Evolutionary conservation across 2,329 filamentous ascomycete genomes (phyloP).

Genomic region (Talaromyces sp.): DNA sequence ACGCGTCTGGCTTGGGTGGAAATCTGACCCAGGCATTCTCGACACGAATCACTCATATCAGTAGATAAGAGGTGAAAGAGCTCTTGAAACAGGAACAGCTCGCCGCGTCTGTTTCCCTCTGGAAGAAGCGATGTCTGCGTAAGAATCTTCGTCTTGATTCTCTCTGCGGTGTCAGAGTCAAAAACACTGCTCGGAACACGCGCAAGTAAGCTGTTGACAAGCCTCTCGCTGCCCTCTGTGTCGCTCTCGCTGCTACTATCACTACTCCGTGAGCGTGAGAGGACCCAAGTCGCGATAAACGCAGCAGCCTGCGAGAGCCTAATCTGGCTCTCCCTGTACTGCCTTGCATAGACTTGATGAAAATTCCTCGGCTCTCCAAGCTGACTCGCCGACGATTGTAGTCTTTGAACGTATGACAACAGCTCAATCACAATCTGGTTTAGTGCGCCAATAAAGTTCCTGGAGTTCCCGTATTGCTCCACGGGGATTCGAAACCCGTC

Average conservation of each 20-base stretch:
- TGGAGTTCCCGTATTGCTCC: conserved; percentile 28
- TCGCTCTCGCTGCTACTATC: conserved; percentile 7
- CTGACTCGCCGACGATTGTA: conserved; percentile 25
- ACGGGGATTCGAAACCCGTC: conserved; percentile 23
- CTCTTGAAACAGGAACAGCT: conserved; percentile 29
- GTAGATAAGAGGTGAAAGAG: conserved; percentile 24
- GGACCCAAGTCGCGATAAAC: conserved; percentile 34
- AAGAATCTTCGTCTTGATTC: conserved; percentile 23
- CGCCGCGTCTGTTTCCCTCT: conserved; percentile 23
- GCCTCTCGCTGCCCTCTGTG: conserved; percentile 19
- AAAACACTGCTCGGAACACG: conserved; percentile 26
- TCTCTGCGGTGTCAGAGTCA: conserved; percentile 13
- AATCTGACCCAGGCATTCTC: conserved; percentile 3
- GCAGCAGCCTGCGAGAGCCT: conserved; percentile 34
- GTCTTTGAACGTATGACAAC: conserved; percentile 30
- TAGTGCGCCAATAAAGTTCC: conserved; percentile 33
- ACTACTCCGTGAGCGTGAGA: conserved; percentile 29
- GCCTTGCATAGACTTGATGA: conserved; percentile 36
- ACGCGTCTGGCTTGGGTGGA: background rate
- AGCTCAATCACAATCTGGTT: conserved; percentile 39
- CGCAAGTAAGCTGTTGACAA: conserved; percentile 26
- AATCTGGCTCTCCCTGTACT: conserved; percentile 39
- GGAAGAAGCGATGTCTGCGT: conserved; percentile 26
- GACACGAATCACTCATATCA: conserved; percentile 20
- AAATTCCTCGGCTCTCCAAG: conserved; percentile 27